Evolutionary conservation across 139 green algal genomes (phyloP).

Genomic region (Micromonas pusilla): DNA sequence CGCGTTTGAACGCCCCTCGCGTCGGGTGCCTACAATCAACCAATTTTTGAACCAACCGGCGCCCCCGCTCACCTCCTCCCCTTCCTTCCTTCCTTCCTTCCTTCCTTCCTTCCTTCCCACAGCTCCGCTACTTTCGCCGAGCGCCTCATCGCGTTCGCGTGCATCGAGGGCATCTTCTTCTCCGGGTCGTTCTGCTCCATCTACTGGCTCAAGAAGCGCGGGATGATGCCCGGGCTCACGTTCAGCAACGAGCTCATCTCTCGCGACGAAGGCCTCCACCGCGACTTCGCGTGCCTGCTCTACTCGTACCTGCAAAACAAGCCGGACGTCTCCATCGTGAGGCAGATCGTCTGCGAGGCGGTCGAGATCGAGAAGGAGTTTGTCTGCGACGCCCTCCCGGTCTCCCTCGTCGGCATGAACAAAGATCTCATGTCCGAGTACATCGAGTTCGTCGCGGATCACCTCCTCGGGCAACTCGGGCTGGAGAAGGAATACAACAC

Average conservation of each 20-base stretch:
- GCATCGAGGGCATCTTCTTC: slow-evolving; percentile 74
- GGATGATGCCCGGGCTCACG: slow-evolving; percentile 63
- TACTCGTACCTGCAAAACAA: slow-evolving; percentile 49
- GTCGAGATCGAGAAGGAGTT: slow-evolving; percentile 67
- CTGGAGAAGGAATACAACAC: slow-evolving; percentile 55
- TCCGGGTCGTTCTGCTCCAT: slow-evolving; percentile 66
- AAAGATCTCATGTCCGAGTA: slow-evolving; percentile 59
- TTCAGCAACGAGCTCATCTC: slow-evolving; percentile 75
- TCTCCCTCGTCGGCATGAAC: slow-evolving; percentile 70
- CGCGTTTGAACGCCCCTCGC: no score
- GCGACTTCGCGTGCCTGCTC: slow-evolving; percentile 66
- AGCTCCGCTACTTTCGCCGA: slow-evolving; percentile 52
- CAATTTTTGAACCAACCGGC: no score
- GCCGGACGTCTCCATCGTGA: slow-evolving; percentile 38
- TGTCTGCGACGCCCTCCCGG: slow-evolving; percentile 52
- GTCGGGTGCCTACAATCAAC: no score
- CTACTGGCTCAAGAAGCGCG: slow-evolving; percentile 73
- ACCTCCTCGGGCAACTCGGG: slow-evolving; percentile 54
- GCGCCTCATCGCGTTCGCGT: slow-evolving; percentile 65
- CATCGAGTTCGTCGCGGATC: slow-evolving; percentile 72
- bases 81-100: no score
- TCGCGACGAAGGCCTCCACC: slow-evolving; percentile 70
- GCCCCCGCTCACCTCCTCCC: no score
- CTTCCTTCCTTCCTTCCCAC: neutral
- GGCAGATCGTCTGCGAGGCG: slow-evolving; percentile 52